A percentile compares a stretch with the other conserved stretches of the same genome.
Conservation (phyloP, 257 asterid species). For the Capsicum pubescens region DNA sequence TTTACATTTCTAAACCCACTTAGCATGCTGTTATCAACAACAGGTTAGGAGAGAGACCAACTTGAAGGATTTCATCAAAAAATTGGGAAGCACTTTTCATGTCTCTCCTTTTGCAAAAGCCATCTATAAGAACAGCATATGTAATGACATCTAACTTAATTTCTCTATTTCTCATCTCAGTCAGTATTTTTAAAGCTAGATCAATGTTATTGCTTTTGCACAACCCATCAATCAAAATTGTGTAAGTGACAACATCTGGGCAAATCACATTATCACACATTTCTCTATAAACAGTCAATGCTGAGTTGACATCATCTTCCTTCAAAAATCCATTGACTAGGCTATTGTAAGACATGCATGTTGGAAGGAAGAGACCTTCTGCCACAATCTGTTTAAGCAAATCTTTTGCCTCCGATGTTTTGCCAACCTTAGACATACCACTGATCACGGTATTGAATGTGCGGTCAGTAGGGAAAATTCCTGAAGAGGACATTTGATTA, state of each 20-base stretch:
- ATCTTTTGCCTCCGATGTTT: conserved; percentile 53
- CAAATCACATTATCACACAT: conserved; percentile 53
- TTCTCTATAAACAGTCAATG: conserved; percentile 62
- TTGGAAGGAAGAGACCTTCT: conserved; percentile 55
- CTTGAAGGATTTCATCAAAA: conserved; percentile 65
- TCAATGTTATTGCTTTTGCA: conserved; percentile 53
- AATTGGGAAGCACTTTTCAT: conserved; percentile 64
- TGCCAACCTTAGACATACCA: conserved; percentile 76
- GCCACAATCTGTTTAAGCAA: conserved; percentile 51
- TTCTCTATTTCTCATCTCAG: conserved; percentile 68
- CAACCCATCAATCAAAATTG: conserved; percentile 70
- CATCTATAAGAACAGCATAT: conserved; percentile 66
- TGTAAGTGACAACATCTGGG: conserved; percentile 72
- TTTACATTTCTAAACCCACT: conserved; percentile 67
- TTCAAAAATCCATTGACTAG: conserved; percentile 76
- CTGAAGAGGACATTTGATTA: conserved; percentile 61
- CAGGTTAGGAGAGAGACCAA: conserved; percentile 67
- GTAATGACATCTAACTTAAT: conserved; percentile 67
- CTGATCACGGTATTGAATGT: conserved; percentile 58
- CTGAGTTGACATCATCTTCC: conserved; percentile 58
- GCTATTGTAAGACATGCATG: conserved; percentile 68
- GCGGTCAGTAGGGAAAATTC: conserved; percentile 60
- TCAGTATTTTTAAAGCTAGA: conserved; percentile 57
- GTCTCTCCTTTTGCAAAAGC: conserved; percentile 77
- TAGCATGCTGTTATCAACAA: conserved; percentile 76